Evolutionary conservation across 306 rosid species (phyloP).

Genomic region (Datisca glomerata): DNA sequence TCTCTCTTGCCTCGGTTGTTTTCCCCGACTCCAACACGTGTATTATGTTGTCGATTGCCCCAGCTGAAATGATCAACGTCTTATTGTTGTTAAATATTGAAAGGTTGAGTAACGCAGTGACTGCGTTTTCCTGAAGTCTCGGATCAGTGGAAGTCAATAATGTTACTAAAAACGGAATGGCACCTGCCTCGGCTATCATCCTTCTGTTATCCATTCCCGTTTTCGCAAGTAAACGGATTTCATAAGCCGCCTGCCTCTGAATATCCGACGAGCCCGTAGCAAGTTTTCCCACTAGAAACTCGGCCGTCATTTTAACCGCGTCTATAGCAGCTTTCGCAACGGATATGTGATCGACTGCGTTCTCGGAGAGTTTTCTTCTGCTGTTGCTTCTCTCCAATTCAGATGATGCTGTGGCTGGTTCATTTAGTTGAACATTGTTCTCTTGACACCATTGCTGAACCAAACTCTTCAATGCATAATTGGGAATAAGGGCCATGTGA

Average conservation of each 20-base stretch:
- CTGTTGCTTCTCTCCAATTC: constrained; percentile 27
- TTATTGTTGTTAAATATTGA: constrained; percentile 80
- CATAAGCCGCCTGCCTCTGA: constrained; percentile 87
- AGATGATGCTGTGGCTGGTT: constrained; percentile 19
- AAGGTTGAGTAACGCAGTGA: constrained; percentile 79
- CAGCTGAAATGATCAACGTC: constrained; percentile 69
- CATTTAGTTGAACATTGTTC: constrained; percentile 30
- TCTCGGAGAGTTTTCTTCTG: constrained; percentile 18
- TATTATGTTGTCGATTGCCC: constrained; percentile 65
- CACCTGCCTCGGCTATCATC: constrained; percentile 85
- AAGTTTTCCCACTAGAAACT: constrained; percentile 82
- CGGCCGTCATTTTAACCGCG: constrained; percentile 86
- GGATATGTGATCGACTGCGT: constrained; percentile 54
- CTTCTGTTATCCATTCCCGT: constrained; percentile 65
- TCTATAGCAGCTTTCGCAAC: constrained; percentile 54
- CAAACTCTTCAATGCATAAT: constrained; percentile 74
- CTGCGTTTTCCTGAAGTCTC: constrained; percentile 75
- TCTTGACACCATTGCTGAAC: constrained; percentile 77
- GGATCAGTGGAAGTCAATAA: constrained; percentile 57
- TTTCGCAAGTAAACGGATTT: constrained; percentile 73
- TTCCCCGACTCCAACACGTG: constrained; percentile 60
- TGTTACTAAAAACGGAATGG: constrained; percentile 72
- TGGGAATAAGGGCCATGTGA: constrained; percentile 85
- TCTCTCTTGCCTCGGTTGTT: constrained; percentile 83
- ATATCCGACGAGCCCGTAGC: constrained; percentile 83